phyloP scores from a whole-genome alignment of 495 filamentous ascomycete species.

The Pyrenopolyporus hunteri region DNA sequence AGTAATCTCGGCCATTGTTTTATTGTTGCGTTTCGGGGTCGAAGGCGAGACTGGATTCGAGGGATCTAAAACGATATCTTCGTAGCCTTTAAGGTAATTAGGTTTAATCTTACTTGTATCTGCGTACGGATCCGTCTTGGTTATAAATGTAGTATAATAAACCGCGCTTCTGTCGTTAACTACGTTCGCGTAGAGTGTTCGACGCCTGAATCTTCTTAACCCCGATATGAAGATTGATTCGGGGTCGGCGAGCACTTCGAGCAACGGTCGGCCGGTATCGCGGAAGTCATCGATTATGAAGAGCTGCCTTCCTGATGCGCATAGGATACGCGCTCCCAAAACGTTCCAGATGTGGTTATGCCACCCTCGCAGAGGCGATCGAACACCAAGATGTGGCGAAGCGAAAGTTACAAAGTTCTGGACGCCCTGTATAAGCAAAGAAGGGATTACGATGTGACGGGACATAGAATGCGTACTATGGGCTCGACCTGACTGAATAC shows the following conservation, averaged over 20 bases:
- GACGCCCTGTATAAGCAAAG: conserved; percentile 22
- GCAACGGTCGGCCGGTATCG: conserved; percentile 76
- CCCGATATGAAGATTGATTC: conserved; percentile 85
- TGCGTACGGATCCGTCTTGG: conserved; percentile 75
- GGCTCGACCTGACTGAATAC: conserved; percentile 79
- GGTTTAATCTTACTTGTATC: conserved; percentile 67
- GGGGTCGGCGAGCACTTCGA: conserved; percentile 81
- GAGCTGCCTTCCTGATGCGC: conserved; percentile 81
- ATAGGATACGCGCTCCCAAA: conserved; percentile 76
- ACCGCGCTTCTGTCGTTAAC: conserved; percentile 80
- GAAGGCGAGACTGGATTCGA: conserved; percentile 62
- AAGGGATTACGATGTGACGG: not conserved
- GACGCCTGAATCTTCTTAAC: conserved; percentile 72
- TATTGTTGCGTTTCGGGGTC: conserved; percentile 37
- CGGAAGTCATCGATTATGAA: conserved; percentile 88
- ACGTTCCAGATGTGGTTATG: conserved; percentile 77
- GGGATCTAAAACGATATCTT: conserved; percentile 76
- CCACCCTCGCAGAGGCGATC: conserved; percentile 73
- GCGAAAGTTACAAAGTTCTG: conserved; percentile 94
- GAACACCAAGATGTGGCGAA: conserved; percentile 85
- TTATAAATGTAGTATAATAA: conserved; percentile 82
- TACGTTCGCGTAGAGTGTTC: conserved; percentile 81
- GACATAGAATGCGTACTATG: conserved; percentile 56
- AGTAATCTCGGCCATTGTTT: conserved; percentile 36
- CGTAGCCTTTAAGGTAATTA: conserved; percentile 76